These are phyloP conservation scores for Hansfordia pulvinata DNA, from an alignment of 2,329 filamentous ascomycete species.

Conservation along the genomic window DNA sequence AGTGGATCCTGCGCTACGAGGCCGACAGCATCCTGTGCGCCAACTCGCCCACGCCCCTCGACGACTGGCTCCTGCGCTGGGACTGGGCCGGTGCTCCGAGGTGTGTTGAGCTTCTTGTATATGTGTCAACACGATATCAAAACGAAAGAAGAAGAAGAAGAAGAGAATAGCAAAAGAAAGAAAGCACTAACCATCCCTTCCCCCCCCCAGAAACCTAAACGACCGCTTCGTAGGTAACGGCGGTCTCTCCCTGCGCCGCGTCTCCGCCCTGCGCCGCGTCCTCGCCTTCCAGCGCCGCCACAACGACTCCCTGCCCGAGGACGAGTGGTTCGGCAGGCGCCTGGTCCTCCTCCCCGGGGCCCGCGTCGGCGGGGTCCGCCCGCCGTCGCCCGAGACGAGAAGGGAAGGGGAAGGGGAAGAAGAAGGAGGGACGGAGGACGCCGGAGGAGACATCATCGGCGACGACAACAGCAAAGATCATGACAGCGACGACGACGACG, in stretches of 20 bases:
- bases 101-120: too few relatives aligned
- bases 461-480: too few relatives aligned
- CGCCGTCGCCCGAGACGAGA: too few relatives aligned
- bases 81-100: constrained; percentile 39
- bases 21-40: constrained; percentile 42
- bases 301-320: constrained; percentile 36
- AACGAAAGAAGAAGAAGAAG: too few relatives aligned
- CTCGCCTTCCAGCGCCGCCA: constrained; percentile 33
- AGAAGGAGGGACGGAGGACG: too few relatives aligned
- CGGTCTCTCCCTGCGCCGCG: constrained; percentile 37
- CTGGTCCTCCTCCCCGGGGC: constrained; percentile 31
- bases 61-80: constrained; percentile 40
- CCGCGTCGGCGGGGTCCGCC: constrained; percentile 33
- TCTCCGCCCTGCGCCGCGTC: constrained; percentile 33
- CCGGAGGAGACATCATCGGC: too few relatives aligned
- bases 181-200: too few relatives aligned
- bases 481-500: too few relatives aligned
- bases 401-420: constrained; percentile 4
- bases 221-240: constrained; percentile 37
- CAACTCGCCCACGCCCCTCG: constrained; percentile 34
- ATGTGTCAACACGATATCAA: too few relatives aligned
- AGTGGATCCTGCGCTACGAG: constrained; percentile 41
- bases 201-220: constrained; percentile 17
- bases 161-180: too few relatives aligned
- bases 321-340: constrained; percentile 39